Conservation (phyloP, 2,329 filamentous ascomycete species). For the Cladosporium sp. region DNA sequence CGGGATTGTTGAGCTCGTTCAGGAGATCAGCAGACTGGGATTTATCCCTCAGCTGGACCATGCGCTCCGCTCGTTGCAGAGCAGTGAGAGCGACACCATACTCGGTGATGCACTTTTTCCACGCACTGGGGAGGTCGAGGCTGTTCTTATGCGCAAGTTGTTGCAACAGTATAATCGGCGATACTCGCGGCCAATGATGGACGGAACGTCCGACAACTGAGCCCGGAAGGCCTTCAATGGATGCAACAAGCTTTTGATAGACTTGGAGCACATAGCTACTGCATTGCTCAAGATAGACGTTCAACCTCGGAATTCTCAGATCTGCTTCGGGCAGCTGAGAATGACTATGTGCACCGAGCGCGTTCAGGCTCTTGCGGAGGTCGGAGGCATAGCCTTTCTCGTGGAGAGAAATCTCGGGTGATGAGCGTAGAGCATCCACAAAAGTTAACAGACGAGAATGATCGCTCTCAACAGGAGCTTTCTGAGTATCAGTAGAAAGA, state of each 20-base stretch:
- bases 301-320: neutral
- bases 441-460: no score
- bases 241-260: neutral
- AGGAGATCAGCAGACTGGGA: conserved; percentile 18
- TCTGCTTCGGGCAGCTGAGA: no score
- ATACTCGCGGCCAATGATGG: conserved; percentile 45
- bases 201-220: conserved; percentile 16
- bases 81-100: conserved; percentile 43
- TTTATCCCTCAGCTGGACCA: conserved; percentile 37
- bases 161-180: conserved; percentile 41
- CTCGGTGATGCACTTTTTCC: conserved; percentile 39
- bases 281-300: neutral
- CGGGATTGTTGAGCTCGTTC: conserved; percentile 43
- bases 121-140: conserved; percentile 29
- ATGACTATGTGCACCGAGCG: neutral
- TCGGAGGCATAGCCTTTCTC: conserved; percentile 3
- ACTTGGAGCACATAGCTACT: neutral
- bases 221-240: neutral
- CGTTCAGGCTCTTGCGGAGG: neutral
- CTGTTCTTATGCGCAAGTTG: conserved; percentile 40
- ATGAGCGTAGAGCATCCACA: no score
- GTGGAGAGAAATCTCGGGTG: no score
- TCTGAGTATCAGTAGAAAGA: no score
- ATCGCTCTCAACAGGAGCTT: no score
- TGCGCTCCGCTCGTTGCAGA: conserved; percentile 43